These are phyloP conservation scores for Coniochaeta sp. DNA, from an alignment of 2,329 filamentous ascomycete species.

Conservation along the genomic window DNA sequence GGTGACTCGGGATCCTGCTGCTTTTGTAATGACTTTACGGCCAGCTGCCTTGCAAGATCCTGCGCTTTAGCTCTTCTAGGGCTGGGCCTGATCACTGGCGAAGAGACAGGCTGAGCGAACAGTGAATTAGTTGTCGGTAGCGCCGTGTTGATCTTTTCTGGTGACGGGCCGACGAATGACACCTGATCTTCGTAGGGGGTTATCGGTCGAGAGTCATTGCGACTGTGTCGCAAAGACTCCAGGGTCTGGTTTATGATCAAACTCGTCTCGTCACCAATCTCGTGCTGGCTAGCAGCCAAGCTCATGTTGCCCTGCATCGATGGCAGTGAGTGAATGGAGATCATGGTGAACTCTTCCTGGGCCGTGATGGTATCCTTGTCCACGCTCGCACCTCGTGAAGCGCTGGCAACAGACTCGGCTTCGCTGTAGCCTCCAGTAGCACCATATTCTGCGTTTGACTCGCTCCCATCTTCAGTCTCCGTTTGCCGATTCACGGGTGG, in stretches of 20 bases:
- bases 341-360: slow-evolving; percentile 52
- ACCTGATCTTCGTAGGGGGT: slow-evolving; percentile 2
- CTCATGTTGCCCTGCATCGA: slow-evolving; percentile 34
- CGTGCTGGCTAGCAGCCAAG: slow-evolving; percentile 27
- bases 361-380: slow-evolving; percentile 18
- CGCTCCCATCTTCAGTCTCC: slow-evolving; percentile 1
- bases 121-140: slow-evolving; percentile 1
- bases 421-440: slow-evolving; percentile 18
- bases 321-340: slow-evolving; percentile 46
- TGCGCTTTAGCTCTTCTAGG: slow-evolving; percentile 10
- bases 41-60: slow-evolving; percentile 16
- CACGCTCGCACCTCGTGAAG: slow-evolving; percentile 27
- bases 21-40: slow-evolving; percentile 14
- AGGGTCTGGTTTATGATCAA: slow-evolving; percentile 49
- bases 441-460: slow-evolving; percentile 10
- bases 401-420: slow-evolving; percentile 27
- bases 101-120: slow-evolving; percentile 5
- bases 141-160: background rate
- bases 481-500: slow-evolving; percentile 7
- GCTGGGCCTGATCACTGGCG: slow-evolving; percentile 6
- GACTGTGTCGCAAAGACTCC: slow-evolving; percentile 36
- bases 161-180: background rate
- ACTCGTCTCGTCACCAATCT: slow-evolving; percentile 49
- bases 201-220: slow-evolving; percentile 3
- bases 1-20: background rate